These are phyloP conservation scores for Candida morakotiae DNA, from an alignment of 805 yeast genomes.

Conservation along the genomic window DNA sequence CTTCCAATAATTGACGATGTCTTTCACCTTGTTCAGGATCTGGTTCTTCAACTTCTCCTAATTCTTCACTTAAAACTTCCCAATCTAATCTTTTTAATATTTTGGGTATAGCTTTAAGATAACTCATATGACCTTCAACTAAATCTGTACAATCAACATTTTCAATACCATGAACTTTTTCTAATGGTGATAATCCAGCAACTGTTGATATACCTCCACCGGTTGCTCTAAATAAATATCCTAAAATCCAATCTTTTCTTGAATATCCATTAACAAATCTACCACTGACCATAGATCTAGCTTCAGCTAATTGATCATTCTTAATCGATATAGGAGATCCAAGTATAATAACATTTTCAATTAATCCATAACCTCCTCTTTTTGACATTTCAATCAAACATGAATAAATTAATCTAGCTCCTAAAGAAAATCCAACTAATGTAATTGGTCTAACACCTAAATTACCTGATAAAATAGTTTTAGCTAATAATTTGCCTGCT, in stretches of 20 bases:
- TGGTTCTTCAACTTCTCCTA: conserved; percentile 93
- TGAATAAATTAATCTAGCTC: conserved; percentile 87
- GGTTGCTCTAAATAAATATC: conserved; percentile 92
- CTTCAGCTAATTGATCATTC: conserved; percentile 70
- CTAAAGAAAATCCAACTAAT: conserved; percentile 87
- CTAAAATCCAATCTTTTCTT: conserved; percentile 91
- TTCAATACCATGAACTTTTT: conserved; percentile 59
- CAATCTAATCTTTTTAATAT: conserved; percentile 66
- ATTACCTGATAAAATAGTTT: conserved; percentile 80
- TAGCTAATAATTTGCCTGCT: conserved; percentile 89
- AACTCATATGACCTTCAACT: conserved; percentile 97
- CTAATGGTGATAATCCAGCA: conserved; percentile 81
- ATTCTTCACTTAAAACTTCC: conserved; percentile 84
- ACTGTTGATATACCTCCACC: conserved; percentile 91
- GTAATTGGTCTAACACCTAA: conserved; percentile 92
- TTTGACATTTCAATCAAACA: conserved; percentile 84
- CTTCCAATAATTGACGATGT: conserved; percentile 75
- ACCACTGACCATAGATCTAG: conserved; percentile 85
- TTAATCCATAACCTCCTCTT: conserved; percentile 79
- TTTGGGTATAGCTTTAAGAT: conserved; percentile 89
- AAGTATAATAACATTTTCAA: conserved; percentile 82
- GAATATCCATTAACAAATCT: conserved; percentile 87
- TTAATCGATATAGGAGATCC: conserved; percentile 87
- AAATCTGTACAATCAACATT: conserved; percentile 82
- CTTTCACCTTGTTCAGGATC: conserved; percentile 84